Evolutionary conservation across 2,329 filamentous ascomycete genomes (phyloP).

Genomic region (Ceratocystis diversiconidia): DNA sequence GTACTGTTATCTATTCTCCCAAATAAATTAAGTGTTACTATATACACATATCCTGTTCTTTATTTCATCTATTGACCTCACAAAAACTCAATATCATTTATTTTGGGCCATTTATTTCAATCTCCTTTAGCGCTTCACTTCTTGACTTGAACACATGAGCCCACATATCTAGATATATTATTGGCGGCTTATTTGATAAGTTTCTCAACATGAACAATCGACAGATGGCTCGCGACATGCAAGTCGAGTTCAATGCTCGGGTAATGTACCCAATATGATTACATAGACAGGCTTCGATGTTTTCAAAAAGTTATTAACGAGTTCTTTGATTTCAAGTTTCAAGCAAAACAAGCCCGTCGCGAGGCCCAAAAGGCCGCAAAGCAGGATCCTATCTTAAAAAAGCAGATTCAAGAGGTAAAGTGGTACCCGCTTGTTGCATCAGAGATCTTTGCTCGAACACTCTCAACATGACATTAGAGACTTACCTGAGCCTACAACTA

Average conservation of each 20-base stretch:
- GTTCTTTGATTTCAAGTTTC: constrained; percentile 30
- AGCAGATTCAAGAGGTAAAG: constrained; percentile 43
- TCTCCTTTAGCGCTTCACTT: too few relatives aligned
- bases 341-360: constrained; percentile 47
- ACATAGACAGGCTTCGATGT: not conserved
- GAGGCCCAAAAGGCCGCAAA: constrained; percentile 47
- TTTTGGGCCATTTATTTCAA: too few relatives aligned
- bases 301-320: not conserved
- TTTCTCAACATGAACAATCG: constrained; percentile 40
- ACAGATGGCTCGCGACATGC: constrained; percentile 45
- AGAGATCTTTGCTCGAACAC: not conserved
- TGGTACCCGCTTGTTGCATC: not conserved
- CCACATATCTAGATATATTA: too few relatives aligned
- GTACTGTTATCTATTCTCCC: not conserved
- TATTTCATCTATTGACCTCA: too few relatives aligned
- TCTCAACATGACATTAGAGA: not conserved
- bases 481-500: not conserved
- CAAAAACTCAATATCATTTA: too few relatives aligned
- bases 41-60: not conserved
- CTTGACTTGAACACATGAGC: too few relatives aligned
- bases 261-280: constrained; percentile 24
- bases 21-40: not conserved
- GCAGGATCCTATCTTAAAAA: constrained; percentile 46
- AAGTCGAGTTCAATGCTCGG: constrained; percentile 48
- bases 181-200: too few relatives aligned